Base-by-base conservation (phyloP, 2,329 filamentous ascomycete species). In the Karstenula rhodostoma region DNA sequence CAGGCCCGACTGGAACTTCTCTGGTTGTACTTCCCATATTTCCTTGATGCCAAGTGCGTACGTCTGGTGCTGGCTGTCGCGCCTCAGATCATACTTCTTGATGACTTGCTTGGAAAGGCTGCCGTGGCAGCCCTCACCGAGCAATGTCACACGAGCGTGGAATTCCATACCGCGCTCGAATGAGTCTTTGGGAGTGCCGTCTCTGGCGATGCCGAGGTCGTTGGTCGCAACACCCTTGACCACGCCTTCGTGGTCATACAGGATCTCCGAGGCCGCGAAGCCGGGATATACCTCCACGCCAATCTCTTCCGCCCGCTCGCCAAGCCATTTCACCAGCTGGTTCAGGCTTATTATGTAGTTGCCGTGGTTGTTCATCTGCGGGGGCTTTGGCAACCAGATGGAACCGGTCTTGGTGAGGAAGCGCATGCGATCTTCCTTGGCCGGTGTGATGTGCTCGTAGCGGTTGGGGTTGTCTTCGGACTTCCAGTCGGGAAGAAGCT, bases 111-210 rank as follows among this genome's bases (percentile, higher is more conserved):
- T 99, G 54, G 90, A 94, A 79, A 99, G 80, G 80, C 92, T 97
- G 64, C 95, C 95, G 77, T 99, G 95, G 75, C 94, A 98, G 13
- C 95, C 95, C 81, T 99, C 95, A 13, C 87, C 95, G 60, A 99
- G 93, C 57, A 99, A 84, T 40, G 95, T 99, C 52, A 95, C 89
- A 59, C 91, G 86, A 7, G 95, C 94, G 74, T 97, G 93, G 77
- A 99, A 99, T 80, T 97, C 95, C 95, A 99, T 99, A 61, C 95
- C 95, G 62, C 95, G 87, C 83, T 98, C 94, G 73, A 97, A 99
- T 7, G 85, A 89, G 58, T 95, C 91, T 82, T 96, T 97, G 37
- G 94, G 88, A 77, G 90, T 90, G 42, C 94, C 94, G 70, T 91
- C 86, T 57, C 93, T 86, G 10, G 86, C 89, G 61, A 99, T 87